Conservation (phyloP, 2,329 filamentous ascomycete species). For the Westerdykella ornata region DNA sequence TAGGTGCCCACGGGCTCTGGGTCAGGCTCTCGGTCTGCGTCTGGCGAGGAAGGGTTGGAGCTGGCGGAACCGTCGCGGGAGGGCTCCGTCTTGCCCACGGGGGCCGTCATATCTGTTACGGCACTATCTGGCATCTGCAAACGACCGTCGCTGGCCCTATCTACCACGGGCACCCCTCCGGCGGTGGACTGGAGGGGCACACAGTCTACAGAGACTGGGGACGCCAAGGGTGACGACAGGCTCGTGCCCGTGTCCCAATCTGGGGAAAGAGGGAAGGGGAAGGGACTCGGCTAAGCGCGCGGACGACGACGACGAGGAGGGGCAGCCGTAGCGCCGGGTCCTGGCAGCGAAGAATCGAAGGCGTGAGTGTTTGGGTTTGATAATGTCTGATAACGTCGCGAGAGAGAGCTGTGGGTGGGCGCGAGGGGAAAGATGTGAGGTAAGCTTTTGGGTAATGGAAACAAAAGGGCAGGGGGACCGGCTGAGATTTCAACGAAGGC, state of each 20-base stretch:
- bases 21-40: constrained; percentile 44
- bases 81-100: constrained; percentile 42
- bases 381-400: constrained; percentile 41
- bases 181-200: constrained; percentile 30
- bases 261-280: no score
- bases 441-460: constrained; percentile 47
- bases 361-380: constrained; percentile 35
- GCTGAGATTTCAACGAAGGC: constrained; percentile 19
- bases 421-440: constrained; percentile 40
- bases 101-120: constrained; percentile 41
- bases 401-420: constrained; percentile 22
- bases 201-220: not conserved
- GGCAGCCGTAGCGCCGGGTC: constrained; percentile 23
- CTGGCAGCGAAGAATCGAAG: constrained; percentile 9
- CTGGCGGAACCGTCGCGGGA: constrained; percentile 42
- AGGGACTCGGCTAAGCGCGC: constrained; percentile 10
- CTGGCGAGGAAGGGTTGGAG: constrained; percentile 45
- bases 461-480: constrained; percentile 21
- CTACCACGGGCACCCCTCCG: constrained; percentile 35
- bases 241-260: no score
- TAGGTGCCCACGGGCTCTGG: constrained; percentile 21
- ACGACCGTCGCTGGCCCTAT: not conserved
- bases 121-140: constrained; percentile 48
- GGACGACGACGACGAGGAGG: constrained; percentile 10
- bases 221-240: constrained; percentile 31